phyloP scores from a whole-genome alignment of 176 grass and related monocot genomes.

The Pontederia paniculata region DNA sequence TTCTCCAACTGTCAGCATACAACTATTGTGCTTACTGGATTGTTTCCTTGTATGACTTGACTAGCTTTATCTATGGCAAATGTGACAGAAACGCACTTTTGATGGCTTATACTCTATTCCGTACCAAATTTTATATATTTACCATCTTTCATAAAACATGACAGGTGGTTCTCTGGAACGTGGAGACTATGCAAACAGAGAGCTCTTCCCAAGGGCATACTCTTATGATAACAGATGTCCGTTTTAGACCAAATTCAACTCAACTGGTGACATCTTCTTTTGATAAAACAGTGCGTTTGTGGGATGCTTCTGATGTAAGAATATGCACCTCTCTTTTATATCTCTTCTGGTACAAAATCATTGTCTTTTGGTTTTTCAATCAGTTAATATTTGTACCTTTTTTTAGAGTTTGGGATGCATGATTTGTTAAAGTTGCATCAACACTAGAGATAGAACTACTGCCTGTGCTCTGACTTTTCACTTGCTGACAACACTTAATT shows the following conservation, averaged over 20 bases:
- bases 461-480: too few species aligned
- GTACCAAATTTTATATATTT: not conserved
- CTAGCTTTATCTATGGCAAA: not conserved
- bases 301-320: constrained; percentile 51
- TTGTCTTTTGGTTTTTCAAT: not conserved
- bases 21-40: too few species aligned
- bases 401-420: too few species aligned
- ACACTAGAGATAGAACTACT: too few species aligned
- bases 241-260: constrained; percentile 68
- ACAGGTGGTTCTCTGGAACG: constrained; percentile 71
- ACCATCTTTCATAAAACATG: constrained; percentile 17
- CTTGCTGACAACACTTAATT: not conserved
- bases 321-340: constrained; percentile 11
- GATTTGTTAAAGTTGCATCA: too few species aligned
- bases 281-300: constrained; percentile 62
- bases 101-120: not conserved
- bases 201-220: constrained; percentile 51
- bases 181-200: constrained; percentile 52
- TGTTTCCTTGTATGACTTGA: too few species aligned
- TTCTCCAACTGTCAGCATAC: too few species aligned
- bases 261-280: constrained; percentile 78
- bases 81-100: not conserved
- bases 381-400: not conserved
- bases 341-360: constrained; percentile 10
- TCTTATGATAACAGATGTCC: constrained; percentile 61